A percentile compares a stretch with the other conserved stretches of the same genome.
These are phyloP conservation scores for Fraxinus dipetala DNA, from an alignment of 305 asterid genomes.

Conservation along the genomic window DNA sequence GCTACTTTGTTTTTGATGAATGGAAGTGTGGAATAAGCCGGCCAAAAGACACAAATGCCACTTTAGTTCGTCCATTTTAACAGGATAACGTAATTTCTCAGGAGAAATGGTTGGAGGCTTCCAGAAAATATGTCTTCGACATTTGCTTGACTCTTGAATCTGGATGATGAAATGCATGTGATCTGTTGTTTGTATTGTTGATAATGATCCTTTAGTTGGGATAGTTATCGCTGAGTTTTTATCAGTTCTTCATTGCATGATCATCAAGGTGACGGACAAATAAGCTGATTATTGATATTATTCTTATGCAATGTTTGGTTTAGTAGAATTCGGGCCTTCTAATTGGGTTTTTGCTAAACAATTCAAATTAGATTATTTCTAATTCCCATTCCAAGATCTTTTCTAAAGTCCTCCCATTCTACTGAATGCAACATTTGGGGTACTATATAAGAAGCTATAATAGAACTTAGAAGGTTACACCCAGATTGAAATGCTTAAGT, in stretches of 20 bases:
- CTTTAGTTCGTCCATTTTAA: not conserved
- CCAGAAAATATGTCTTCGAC: not conserved
- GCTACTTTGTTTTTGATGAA: not conserved
- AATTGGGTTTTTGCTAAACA: not conserved
- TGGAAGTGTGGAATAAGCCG: not conserved
- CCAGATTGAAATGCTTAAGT: not conserved
- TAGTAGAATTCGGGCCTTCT: not conserved
- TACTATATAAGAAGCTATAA: not conserved
- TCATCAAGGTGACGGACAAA: not conserved
- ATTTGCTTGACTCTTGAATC: not conserved
- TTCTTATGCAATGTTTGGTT: not conserved
- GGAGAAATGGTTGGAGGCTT: slow-evolving; percentile 1
- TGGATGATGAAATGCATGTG: not conserved
- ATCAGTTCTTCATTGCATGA: not conserved
- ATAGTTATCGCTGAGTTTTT: not conserved
- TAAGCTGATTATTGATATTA: not conserved
- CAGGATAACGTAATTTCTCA: not conserved
- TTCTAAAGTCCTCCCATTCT: not conserved
- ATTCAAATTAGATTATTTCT: not conserved
- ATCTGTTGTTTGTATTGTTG: not conserved
- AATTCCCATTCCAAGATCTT: not conserved
- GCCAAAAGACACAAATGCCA: not conserved
- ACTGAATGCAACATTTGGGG: not conserved
- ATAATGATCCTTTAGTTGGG: not conserved
- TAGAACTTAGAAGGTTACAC: not conserved